Evolutionary conservation across 2,329 filamentous ascomycete species (phyloP).

Genomic region (Sporothrix mexicana): DNA sequence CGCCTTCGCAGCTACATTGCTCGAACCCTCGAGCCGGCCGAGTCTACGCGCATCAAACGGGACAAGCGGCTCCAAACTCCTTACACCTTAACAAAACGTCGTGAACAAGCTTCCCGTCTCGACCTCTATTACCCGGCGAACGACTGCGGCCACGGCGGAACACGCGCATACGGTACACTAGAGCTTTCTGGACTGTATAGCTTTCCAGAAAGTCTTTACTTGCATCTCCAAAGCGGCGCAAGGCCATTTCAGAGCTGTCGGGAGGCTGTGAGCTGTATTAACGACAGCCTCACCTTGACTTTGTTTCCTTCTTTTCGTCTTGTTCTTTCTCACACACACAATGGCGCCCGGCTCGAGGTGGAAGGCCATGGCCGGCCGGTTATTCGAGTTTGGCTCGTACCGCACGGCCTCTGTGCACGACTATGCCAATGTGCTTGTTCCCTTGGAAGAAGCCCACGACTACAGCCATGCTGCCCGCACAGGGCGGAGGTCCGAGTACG

Average conservation of each 20-base stretch:
- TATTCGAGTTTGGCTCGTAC: constrained; percentile 29
- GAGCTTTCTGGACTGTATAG: neutral
- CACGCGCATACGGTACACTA: neutral
- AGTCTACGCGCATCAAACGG: neutral
- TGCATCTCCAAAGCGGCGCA: neutral
- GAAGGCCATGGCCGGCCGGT: constrained; percentile 17
- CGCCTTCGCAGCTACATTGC: too few species aligned
- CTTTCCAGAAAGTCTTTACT: neutral
- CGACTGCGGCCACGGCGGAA: constrained; percentile 1
- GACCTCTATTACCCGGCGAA: neutral
- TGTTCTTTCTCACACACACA: neutral
- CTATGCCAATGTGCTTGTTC: constrained; percentile 59
- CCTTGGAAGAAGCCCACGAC: constrained; percentile 61
- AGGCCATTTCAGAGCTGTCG: neutral
- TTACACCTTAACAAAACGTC: neutral
- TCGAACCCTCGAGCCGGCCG: neutral
- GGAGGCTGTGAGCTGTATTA: neutral
- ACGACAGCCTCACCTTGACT: neutral
- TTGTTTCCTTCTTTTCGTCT: neutral
- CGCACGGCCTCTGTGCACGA: constrained; percentile 55
- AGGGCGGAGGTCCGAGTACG: constrained; percentile 52
- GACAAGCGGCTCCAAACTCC: neutral
- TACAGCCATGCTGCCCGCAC: constrained; percentile 60
- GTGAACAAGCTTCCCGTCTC: neutral
- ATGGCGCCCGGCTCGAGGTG: constrained; percentile 25